Conservation (phyloP, 495 filamentous ascomycete genomes). For the Usnea hakonensis region DNA sequence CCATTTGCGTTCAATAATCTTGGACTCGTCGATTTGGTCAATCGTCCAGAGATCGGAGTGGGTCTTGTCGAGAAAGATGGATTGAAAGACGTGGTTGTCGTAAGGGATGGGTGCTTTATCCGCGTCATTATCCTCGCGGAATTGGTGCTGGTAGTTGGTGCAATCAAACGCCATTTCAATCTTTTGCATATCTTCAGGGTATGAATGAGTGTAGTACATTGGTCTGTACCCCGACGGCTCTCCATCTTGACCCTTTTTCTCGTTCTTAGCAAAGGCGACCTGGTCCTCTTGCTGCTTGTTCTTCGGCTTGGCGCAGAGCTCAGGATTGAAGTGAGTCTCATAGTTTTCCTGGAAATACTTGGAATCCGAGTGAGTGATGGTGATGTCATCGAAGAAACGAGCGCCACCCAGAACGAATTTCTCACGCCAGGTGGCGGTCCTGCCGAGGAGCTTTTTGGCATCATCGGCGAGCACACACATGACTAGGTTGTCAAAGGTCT, state of each 20-base stretch:
- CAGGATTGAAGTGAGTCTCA: constrained; percentile 55
- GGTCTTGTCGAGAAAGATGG: constrained; percentile 69
- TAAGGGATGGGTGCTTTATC: constrained; percentile 36
- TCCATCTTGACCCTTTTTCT: constrained; percentile 19
- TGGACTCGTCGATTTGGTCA: constrained; percentile 57
- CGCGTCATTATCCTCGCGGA: constrained; percentile 44
- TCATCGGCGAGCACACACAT: constrained; percentile 72
- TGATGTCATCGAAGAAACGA: constrained; percentile 77
- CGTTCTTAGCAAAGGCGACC: constrained; percentile 37
- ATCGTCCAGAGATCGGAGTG: constrained; percentile 60
- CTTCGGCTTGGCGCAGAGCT: constrained; percentile 40
- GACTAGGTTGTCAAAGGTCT: constrained; percentile 63
- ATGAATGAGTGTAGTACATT: constrained; percentile 77
- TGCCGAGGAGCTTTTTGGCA: constrained; percentile 55
- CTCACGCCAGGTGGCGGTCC: constrained; percentile 56
- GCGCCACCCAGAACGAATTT: constrained; percentile 61
- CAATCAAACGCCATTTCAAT: constrained; percentile 87
- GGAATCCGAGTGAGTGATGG: constrained; percentile 71
- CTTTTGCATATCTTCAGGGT: constrained; percentile 52
- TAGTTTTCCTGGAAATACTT: constrained; percentile 69
- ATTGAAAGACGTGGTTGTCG: constrained; percentile 69
- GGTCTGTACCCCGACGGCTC: constrained; percentile 51
- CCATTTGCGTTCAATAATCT: constrained; percentile 67
- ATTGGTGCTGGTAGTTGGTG: constrained; percentile 78
- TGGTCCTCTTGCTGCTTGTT: constrained; percentile 41